Base-by-base conservation (phyloP, 805 yeast genomes). In the Ogataea methanolica region DNA sequence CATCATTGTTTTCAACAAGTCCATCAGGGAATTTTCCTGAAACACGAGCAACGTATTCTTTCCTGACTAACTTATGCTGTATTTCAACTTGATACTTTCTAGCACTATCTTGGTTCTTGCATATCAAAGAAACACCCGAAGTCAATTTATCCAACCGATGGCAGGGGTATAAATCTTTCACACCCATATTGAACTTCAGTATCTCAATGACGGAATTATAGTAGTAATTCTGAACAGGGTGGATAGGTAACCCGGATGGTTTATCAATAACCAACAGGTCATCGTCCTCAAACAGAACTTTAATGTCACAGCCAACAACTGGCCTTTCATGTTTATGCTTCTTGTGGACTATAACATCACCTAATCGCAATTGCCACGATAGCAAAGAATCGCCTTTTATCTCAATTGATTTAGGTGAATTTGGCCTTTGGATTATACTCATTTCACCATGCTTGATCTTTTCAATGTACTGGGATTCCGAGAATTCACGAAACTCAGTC, bases 121-220 rank as follows among this genome's bases (percentile, higher is more conserved):
- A 78, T 38, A 79, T 53, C 3, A 79, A 66, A 36, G 76, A 62
- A 0, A 79, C 62, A 1, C 84, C 84, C 39, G 80, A 75, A 1
- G 83, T 79, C 9, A 72, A 68, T 53, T 74, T 77, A 53, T 79
- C 84, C 14, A 79, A 60, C 22, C 84, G 63, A 55, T 78, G 80
- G 49, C 78, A 75, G 1, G 79, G 69, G 19, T 59, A 52, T 4
- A 63, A 38, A 19, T 64, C 47, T 26, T 44, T 23, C 4, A 51
- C 19, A 0, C 31, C 14, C 23, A 60, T 45, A 3, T 71, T 73
- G 34, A 58, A 52, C 47, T 72, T 69, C 40, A 77, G 41, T 1
- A 78, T 71, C 57, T 77, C 81, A 2, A 73, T 69, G 23, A 78
- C 53, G 0, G 76, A 63, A 57, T 78, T 79, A 53, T 70, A 68